phyloP scores from a whole-genome alignment of 108 stramenopile species.

The Stephanodiscus triporus region DNA sequence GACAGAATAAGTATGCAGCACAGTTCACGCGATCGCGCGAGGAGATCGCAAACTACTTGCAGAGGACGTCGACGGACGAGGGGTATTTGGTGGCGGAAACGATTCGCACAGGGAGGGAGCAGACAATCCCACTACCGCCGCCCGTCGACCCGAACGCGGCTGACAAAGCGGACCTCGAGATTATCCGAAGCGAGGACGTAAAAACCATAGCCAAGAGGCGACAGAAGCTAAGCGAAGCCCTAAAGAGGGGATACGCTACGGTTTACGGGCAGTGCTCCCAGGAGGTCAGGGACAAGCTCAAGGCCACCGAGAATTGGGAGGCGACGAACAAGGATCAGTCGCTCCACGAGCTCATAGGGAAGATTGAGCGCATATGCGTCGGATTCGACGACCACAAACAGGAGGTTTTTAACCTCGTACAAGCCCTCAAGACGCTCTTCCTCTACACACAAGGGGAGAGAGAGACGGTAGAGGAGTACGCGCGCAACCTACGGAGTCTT shows the following conservation, averaged over 20 bases:
- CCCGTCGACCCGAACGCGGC: background rate
- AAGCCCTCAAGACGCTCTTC: slow-evolving; percentile 4
- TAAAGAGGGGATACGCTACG: background rate
- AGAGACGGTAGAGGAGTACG: background rate
- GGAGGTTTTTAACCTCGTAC: background rate
- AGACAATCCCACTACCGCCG: background rate
- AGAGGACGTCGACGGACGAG: background rate
- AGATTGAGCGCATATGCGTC: slow-evolving; percentile 2
- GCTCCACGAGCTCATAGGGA: background rate
- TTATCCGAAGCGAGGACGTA: background rate
- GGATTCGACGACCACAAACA: slow-evolving; percentile 14
- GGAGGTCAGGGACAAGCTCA: background rate
- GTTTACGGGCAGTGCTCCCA: background rate
- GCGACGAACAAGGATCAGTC: background rate
- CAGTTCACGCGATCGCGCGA: background rate
- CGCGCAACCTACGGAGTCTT: background rate
- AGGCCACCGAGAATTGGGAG: background rate
- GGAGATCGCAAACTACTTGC: background rate
- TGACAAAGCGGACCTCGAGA: background rate
- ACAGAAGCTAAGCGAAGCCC: background rate
- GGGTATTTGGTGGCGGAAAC: background rate
- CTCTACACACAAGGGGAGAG: too few relatives aligned
- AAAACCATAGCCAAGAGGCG: background rate
- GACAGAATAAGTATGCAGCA: background rate
- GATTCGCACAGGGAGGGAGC: background rate